A percentile compares a stretch with the other conserved stretches of the same genome.
These are phyloP conservation scores for Rugonectria rugulosa DNA, from an alignment of 2,329 filamentous ascomycete genomes.

Conservation along the genomic window DNA sequence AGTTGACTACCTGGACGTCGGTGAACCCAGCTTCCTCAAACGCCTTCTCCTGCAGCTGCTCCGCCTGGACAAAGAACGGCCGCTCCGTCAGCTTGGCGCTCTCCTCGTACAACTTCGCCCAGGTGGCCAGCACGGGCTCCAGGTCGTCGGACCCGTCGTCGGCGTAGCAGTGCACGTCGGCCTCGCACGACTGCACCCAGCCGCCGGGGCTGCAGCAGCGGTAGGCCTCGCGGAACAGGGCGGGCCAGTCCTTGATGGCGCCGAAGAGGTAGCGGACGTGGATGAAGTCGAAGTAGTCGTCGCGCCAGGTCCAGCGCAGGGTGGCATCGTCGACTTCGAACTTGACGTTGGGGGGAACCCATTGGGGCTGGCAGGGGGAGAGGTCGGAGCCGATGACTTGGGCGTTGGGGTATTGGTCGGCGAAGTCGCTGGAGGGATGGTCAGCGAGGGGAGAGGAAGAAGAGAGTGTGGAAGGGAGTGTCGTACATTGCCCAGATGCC, in stretches of 20 bases:
- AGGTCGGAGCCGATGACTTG: constrained; percentile 31
- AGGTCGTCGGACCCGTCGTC: constrained; percentile 28
- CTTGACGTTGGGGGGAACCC: constrained; percentile 32
- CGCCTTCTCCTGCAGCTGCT: constrained; percentile 21
- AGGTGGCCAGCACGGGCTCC: constrained; percentile 16
- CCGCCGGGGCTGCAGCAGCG: constrained; percentile 31
- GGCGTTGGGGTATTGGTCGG: constrained; percentile 23
- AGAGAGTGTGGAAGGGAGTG: background rate
- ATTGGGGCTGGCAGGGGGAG: constrained; percentile 29
- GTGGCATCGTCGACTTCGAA: constrained; percentile 33
- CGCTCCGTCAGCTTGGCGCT: constrained; percentile 19
- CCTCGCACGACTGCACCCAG: constrained; percentile 30
- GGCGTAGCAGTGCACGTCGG: constrained; percentile 20
- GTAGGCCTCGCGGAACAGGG: constrained; percentile 26
- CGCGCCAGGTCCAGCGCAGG: constrained; percentile 26
- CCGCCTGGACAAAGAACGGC: constrained; percentile 23
- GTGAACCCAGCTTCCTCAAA: constrained; percentile 26
- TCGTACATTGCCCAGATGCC: constrained; percentile 27
- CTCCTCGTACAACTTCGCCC: constrained; percentile 24
- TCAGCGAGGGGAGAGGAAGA: background rate
- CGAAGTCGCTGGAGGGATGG: constrained; percentile 26
- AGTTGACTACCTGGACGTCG: constrained; percentile 27
- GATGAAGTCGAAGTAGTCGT: constrained; percentile 25
- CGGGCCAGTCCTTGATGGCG: constrained; percentile 27
- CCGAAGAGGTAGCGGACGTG: constrained; percentile 33